A percentile compares a stretch with the other conserved stretches of the same genome.
Evolutionary conservation across 495 filamentous ascomycete species (phyloP).

Genomic region (Penicillium alfredii): DNA sequence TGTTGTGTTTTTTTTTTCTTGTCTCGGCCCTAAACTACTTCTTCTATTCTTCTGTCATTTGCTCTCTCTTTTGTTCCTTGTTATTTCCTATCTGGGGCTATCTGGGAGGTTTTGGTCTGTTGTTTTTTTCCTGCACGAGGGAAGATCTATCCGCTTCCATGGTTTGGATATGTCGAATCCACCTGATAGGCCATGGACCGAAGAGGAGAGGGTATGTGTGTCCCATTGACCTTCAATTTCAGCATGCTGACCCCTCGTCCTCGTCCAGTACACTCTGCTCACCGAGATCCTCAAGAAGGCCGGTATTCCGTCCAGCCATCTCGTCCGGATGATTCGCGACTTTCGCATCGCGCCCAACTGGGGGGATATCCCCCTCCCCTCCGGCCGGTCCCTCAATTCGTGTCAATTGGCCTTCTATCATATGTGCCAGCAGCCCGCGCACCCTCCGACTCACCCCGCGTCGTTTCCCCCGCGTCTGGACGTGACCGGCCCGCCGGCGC

Average conservation of each 20-base stretch:
- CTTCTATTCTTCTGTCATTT: conserved; percentile 17
- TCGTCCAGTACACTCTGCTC: conserved; percentile 48
- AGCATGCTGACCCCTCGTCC: no score
- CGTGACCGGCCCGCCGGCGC: conserved; percentile 16
- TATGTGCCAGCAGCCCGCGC: conserved; percentile 27
- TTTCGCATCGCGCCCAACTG: conserved; percentile 47
- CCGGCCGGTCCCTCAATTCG: conserved; percentile 42
- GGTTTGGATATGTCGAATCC: conserved; percentile 44
- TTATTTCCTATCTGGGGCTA: conserved; percentile 14
- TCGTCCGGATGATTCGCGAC: conserved; percentile 46
- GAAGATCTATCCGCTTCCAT: conserved; percentile 29
- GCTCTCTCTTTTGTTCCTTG: conserved; percentile 15
- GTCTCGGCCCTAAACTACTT: no score
- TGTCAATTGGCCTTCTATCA: conserved; percentile 34
- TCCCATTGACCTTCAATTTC: no score
- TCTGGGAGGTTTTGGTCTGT: conserved; percentile 28
- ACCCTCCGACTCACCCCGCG: conserved; percentile 14
- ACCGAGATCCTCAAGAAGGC: conserved; percentile 57
- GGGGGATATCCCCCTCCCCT: conserved; percentile 44
- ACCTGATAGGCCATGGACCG: conserved; percentile 49
- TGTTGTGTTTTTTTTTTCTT: no score
- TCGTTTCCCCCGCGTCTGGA: conserved; percentile 15
- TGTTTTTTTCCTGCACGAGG: conserved; percentile 6
- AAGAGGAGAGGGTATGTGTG: conserved; percentile 53
- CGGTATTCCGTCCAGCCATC: conserved; percentile 42